Conservation (phyloP, 192 early-diverging fungal species). For the Podila horticola region DNA sequence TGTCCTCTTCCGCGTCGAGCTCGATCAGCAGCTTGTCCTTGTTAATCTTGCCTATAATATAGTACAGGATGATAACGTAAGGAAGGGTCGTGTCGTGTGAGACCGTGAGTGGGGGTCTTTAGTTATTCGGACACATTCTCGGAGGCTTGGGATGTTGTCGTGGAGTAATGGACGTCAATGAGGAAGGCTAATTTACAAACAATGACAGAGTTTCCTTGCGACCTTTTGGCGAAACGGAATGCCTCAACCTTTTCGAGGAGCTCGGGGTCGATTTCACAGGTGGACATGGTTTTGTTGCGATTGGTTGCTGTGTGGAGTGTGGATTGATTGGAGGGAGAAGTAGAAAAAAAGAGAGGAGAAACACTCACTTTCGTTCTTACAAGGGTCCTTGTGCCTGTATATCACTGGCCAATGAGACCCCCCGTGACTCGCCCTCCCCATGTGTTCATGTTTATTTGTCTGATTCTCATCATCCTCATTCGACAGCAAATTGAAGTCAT, state of each 20-base stretch:
- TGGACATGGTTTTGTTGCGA: constrained; percentile 17
- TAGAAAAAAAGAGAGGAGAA: neutral
- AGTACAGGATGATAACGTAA: neutral
- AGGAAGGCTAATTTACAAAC: constrained; percentile 54
- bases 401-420: neutral
- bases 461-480: neutral
- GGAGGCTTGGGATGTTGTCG: too few species aligned
- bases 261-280: constrained; percentile 60
- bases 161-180: too few species aligned
- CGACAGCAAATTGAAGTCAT: neutral
- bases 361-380: neutral
- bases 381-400: neutral
- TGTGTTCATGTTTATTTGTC: neutral
- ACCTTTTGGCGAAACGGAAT: constrained; percentile 63
- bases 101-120: neutral
- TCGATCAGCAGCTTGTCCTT: constrained; percentile 56
- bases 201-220: constrained; percentile 61
- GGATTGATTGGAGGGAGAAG: neutral
- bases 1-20: constrained; percentile 59
- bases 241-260: constrained; percentile 58
- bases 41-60: constrained; percentile 64
- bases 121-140: too few species aligned
- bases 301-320: neutral
- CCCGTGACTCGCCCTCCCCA: neutral
- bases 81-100: neutral